These are phyloP conservation scores for Pleurotus platypus DNA, from an alignment of 768 basidiomycete genomes.

Conservation along the genomic window DNA sequence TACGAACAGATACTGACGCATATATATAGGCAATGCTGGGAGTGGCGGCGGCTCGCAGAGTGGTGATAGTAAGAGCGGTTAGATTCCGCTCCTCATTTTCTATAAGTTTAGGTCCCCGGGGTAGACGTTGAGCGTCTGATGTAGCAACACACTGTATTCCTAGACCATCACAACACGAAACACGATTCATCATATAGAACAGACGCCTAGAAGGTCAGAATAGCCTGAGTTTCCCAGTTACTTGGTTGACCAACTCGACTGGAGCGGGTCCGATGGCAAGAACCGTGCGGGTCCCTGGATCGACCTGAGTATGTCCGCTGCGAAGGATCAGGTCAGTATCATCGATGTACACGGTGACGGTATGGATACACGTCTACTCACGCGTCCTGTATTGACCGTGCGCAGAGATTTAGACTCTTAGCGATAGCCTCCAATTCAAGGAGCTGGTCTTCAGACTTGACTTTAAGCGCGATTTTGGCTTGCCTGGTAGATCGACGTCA, in stretches of 20 bases:
- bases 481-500: conserved; percentile 49
- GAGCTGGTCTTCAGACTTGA: conserved; percentile 78
- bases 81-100: background rate
- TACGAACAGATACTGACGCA: conserved; percentile 4
- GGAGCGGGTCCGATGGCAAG: conserved; percentile 90
- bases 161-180: conserved; percentile 5
- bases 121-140: background rate
- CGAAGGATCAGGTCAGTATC: background rate
- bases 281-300: conserved; percentile 79
- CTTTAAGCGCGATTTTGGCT: conserved; percentile 91
- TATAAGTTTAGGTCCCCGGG: background rate
- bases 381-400: conserved; percentile 76
- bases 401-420: conserved; percentile 67
- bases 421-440: conserved; percentile 80
- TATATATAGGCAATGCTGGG: conserved; percentile 33
- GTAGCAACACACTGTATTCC: conserved; percentile 11
- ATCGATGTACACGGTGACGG: background rate
- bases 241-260: conserved; percentile 75
- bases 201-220: conserved; percentile 36
- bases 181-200: conserved; percentile 11
- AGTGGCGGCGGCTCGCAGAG: conserved; percentile 28
- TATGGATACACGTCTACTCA: conserved; percentile 33
- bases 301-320: conserved; percentile 84
- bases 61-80: conserved; percentile 18
- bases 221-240: conserved; percentile 74